phyloP scores from a whole-genome alignment of 176 grass and related monocot genomes.

The Paspalum notatum region DNA sequence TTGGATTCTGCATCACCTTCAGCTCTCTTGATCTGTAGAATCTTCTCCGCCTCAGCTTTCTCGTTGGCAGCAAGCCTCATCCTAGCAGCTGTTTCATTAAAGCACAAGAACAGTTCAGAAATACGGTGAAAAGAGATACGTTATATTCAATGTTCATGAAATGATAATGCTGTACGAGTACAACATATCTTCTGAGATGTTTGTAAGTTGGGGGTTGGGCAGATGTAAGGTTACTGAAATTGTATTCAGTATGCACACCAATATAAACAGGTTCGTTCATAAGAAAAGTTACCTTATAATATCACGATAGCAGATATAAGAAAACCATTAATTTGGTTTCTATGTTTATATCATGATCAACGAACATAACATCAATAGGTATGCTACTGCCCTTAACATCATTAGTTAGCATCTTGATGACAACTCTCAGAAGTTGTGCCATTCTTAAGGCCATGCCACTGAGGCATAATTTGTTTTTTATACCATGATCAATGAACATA shows the following conservation, averaged over 20 bases:
- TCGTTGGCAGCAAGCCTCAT: conserved; percentile 80
- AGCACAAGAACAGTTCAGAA: conserved; percentile 1
- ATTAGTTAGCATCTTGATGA: neutral
- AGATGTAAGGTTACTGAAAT: neutral
- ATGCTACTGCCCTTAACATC: neutral
- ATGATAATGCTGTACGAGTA: neutral
- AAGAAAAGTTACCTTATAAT: neutral
- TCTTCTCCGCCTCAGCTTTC: conserved; percentile 89
- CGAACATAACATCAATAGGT: neutral
- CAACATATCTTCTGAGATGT: neutral
- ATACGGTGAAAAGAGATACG: neutral
- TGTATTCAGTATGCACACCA: neutral
- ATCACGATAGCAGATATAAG: neutral
- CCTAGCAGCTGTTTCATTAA: conserved; percentile 62
- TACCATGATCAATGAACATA: neutral
- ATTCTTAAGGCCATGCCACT: neutral
- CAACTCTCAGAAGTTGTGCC: neutral
- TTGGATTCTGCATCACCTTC: conserved; percentile 91
- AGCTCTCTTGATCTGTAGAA: conserved; percentile 83
- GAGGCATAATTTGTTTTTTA: neutral
- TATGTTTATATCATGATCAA: neutral
- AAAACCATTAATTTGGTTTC: neutral
- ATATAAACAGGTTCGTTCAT: neutral
- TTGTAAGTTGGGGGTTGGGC: neutral
- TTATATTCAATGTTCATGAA: neutral